These are phyloP conservation scores for Wallacemonas sp. DNA, from an alignment of 208 protist genomes.

Conservation along the genomic window DNA sequence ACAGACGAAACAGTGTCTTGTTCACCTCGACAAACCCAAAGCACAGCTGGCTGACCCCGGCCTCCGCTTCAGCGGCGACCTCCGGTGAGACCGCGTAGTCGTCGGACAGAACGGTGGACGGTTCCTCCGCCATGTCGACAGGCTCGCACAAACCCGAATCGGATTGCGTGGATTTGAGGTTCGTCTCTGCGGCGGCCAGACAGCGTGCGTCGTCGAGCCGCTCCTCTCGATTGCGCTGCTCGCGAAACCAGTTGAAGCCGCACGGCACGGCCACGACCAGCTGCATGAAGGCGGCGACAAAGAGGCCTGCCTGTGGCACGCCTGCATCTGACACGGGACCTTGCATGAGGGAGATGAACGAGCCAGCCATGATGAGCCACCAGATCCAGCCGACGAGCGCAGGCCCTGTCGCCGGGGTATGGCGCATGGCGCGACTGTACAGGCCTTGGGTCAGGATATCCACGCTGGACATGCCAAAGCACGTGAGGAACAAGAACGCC, in stretches of 20 bases:
- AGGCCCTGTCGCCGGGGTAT: constrained; percentile 40
- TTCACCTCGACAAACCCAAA: constrained; percentile 59
- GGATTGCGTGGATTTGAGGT: constrained; percentile 1
- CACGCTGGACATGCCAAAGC: constrained; percentile 61
- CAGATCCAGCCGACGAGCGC: constrained; percentile 68
- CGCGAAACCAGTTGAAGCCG: constrained; percentile 66
- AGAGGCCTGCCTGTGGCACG: constrained; percentile 44
- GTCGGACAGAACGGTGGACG: not conserved
- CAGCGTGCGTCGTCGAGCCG: constrained; percentile 43
- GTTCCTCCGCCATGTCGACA: not conserved
- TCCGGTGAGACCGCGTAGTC: not conserved
- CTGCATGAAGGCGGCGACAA: constrained; percentile 55
- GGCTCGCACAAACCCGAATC: no score
- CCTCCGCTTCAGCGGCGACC: not conserved
- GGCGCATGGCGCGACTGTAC: constrained; percentile 70
- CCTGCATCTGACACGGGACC: constrained; percentile 57
- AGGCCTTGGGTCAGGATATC: constrained; percentile 77
- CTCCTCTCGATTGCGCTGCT: constrained; percentile 56
- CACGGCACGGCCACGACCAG: constrained; percentile 50
- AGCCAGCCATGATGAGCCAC: constrained; percentile 54
- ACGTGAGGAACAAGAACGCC: constrained; percentile 55
- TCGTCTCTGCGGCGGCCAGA: constrained; percentile 19
- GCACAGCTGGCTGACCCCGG: constrained; percentile 5
- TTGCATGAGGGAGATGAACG: constrained; percentile 45
- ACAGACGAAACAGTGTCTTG: constrained; percentile 38